Percentiles rank a stretch among this genome's conserved stretches.
phyloP scores from a whole-genome alignment of 805 yeast genomes.

The Lachancea sp. region DNA sequence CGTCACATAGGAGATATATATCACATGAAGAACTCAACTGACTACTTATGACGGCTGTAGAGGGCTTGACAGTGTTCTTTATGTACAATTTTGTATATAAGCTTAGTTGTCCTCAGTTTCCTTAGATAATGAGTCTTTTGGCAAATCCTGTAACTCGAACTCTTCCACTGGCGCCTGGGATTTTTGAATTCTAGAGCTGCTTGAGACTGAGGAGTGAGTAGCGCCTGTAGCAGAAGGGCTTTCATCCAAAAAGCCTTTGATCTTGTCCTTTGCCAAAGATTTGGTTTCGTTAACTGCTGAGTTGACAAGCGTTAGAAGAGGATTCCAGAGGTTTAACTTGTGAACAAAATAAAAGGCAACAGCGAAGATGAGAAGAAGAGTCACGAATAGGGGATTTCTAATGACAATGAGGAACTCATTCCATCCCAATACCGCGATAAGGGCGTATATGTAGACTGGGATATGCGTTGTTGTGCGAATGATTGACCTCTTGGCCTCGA shows the following conservation, averaged over 20 bases:
- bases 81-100: neutral
- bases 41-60: neutral
- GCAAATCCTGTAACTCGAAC: conserved; percentile 30
- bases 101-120: neutral
- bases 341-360: conserved; percentile 65
- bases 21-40: no score
- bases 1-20: neutral
- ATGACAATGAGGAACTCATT: conserved; percentile 86
- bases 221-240: conserved; percentile 32
- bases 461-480: conserved; percentile 70
- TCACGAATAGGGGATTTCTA: conserved; percentile 77
- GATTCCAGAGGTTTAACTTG: conserved; percentile 67
- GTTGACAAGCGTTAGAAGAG: conserved; percentile 55
- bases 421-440: conserved; percentile 83
- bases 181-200: neutral
- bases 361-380: conserved; percentile 48
- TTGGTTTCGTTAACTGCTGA: conserved; percentile 53
- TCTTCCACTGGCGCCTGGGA: conserved; percentile 14
- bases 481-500: conserved; percentile 86
- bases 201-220: neutral
- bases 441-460: conserved; percentile 73
- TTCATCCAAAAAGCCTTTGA: conserved; percentile 53
- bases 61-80: neutral
- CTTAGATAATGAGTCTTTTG: neutral
- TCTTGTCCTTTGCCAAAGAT: conserved; percentile 47